Conservation (phyloP, 192 early-diverging fungal genomes). For the Coemansia sp. region DNA sequence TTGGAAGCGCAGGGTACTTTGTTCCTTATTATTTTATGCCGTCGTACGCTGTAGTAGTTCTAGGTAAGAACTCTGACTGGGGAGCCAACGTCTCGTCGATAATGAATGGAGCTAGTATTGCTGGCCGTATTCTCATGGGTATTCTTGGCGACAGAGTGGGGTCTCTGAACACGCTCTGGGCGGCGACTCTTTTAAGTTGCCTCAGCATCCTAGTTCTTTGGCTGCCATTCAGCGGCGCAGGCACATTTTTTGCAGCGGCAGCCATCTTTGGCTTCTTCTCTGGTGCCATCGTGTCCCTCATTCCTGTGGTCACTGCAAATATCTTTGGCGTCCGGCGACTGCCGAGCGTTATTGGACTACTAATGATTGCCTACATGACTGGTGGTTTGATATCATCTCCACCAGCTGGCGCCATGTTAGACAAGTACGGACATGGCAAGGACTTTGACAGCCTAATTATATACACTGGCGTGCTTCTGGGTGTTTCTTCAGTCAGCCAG, state of each 20-base stretch:
- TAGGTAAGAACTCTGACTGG: slow-evolving; percentile 22
- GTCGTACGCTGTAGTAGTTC: slow-evolving; percentile 19
- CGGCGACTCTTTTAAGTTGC: slow-evolving; percentile 19
- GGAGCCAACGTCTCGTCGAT: slow-evolving; percentile 37
- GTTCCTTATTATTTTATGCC: slow-evolving; percentile 31
- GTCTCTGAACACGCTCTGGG: slow-evolving; percentile 21
- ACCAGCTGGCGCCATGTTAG: slow-evolving; percentile 33
- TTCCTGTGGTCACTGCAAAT: slow-evolving; percentile 39
- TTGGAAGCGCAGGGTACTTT: slow-evolving; percentile 18
- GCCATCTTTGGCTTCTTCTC: slow-evolving; percentile 41
- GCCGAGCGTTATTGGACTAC: slow-evolving; percentile 36
- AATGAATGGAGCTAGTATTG: slow-evolving; percentile 36
- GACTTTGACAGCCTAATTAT: slow-evolving; percentile 31
- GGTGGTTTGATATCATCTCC: slow-evolving; percentile 37
- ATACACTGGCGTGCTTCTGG: slow-evolving; percentile 32
- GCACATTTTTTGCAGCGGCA: slow-evolving; percentile 25
- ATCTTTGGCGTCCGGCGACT: slow-evolving; percentile 37
- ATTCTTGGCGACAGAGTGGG: slow-evolving; percentile 30
- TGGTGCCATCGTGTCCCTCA: slow-evolving; percentile 34
- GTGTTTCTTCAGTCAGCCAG: slow-evolving; percentile 7
- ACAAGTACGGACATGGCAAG: slow-evolving; percentile 23
- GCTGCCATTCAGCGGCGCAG: slow-evolving; percentile 31
- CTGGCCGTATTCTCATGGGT: slow-evolving; percentile 34
- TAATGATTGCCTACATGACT: slow-evolving; percentile 29
- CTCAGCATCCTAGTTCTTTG: slow-evolving; percentile 39